phyloP scores from a whole-genome alignment of 2,329 filamentous ascomycete genomes.

The Venturia oleaginea region DNA sequence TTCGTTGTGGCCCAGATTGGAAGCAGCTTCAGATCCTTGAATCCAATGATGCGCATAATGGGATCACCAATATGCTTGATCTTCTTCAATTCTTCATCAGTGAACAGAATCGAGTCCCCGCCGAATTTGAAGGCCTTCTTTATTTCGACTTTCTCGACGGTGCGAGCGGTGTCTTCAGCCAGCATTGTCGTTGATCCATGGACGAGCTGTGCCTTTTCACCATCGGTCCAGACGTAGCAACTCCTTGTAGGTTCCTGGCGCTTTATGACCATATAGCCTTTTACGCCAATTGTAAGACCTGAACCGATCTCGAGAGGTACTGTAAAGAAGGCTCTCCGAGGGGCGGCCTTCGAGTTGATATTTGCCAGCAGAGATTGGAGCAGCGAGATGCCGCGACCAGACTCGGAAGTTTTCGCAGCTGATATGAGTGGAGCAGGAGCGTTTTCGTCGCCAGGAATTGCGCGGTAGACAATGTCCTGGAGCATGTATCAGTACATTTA shows the following conservation, averaged over 20 bases:
- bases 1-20: slow-evolving; percentile 78
- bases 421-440: slow-evolving; percentile 45
- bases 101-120: slow-evolving; percentile 79
- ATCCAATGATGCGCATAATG: slow-evolving; percentile 81
- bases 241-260: slow-evolving; percentile 71
- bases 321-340: slow-evolving; percentile 78
- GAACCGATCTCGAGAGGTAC: slow-evolving; percentile 84
- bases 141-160: slow-evolving; percentile 70
- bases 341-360: slow-evolving; percentile 81
- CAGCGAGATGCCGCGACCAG: slow-evolving; percentile 66
- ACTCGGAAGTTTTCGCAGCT: slow-evolving; percentile 54
- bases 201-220: slow-evolving; percentile 76
- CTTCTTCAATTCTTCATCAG: slow-evolving; percentile 68
- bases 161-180: slow-evolving; percentile 66
- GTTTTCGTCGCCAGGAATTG: slow-evolving; percentile 58
- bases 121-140: slow-evolving; percentile 95
- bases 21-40: slow-evolving; percentile 70
- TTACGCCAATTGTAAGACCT: slow-evolving; percentile 76
- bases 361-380: slow-evolving; percentile 75
- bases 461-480: slow-evolving; percentile 82
- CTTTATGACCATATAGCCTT: slow-evolving; percentile 85
- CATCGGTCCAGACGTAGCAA: slow-evolving; percentile 80
- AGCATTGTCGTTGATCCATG: slow-evolving; percentile 63
- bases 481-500: slow-evolving; percentile 14
- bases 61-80: slow-evolving; percentile 75